Evolutionary conservation across 73 alveolate species (phyloP).

Genomic region (Paramecium octaurelia): DNA sequence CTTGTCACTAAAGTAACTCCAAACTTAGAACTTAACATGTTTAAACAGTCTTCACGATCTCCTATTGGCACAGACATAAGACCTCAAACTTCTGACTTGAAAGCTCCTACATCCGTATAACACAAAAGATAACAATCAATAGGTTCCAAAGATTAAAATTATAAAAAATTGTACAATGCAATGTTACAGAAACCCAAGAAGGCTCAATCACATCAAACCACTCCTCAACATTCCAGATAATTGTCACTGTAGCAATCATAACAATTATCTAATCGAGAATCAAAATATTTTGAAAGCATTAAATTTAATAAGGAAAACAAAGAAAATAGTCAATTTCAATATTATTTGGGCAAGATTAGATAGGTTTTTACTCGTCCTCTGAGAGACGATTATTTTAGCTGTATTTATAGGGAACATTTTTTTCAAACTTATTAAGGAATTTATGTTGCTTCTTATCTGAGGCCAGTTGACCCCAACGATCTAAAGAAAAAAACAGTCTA

Average conservation of each 20-base stretch:
- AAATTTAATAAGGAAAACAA: not conserved
- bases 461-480: slow-evolving; percentile 21
- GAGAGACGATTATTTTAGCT: slow-evolving; percentile 17
- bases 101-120: not conserved
- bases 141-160: slow-evolving; percentile 11
- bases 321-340: not conserved
- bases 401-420: slow-evolving; percentile 35
- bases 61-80: not conserved
- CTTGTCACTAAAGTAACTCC: slow-evolving; percentile 45
- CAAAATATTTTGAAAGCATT: slow-evolving; percentile 22
- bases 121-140: slow-evolving; percentile 39
- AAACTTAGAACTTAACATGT: slow-evolving; percentile 18
- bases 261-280: not conserved
- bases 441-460: slow-evolving; percentile 14
- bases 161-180: slow-evolving; percentile 2
- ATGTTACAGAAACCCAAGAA: not conserved
- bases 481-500: not conserved
- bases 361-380: not conserved
- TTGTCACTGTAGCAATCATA: not conserved
- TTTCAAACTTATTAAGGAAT: slow-evolving; percentile 44
- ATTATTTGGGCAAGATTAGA: slow-evolving; percentile 17
- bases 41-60: not conserved
- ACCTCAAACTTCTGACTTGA: not conserved
- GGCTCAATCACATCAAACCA: slow-evolving; percentile 6
- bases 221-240: slow-evolving; percentile 9